phyloP scores from a whole-genome alignment of 2,329 filamentous ascomycete species.

The Bipolaris sorokiniana region DNA sequence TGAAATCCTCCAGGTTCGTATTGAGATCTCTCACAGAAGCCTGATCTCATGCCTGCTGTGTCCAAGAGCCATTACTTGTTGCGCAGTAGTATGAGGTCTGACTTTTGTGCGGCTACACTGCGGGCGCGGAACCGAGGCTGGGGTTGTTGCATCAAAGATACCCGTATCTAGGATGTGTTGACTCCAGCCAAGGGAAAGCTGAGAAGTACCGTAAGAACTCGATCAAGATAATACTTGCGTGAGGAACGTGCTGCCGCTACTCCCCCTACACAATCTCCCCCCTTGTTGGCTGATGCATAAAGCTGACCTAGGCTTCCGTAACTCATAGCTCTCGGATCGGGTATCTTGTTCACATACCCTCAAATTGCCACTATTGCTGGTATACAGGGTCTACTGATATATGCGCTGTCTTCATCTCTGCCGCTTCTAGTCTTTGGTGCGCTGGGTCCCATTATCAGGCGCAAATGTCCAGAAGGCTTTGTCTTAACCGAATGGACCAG shows the following conservation, averaged over 20 bases:
- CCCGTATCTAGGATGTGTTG: conserved; percentile 7
- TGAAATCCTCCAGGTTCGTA: conserved; percentile 47
- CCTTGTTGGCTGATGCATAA: conserved; percentile 20
- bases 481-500: conserved; percentile 85
- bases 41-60: conserved; percentile 18
- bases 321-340: conserved; percentile 75
- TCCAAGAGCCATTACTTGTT: background rate
- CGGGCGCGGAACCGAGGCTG: conserved; percentile 71
- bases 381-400: conserved; percentile 78
- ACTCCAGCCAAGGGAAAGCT: conserved; percentile 66
- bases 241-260: conserved; percentile 95
- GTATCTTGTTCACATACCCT: conserved; percentile 82
- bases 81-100: conserved; percentile 18
- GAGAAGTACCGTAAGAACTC: conserved; percentile 96
- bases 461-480: conserved; percentile 81
- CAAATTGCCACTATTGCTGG: conserved; percentile 79
- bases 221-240: conserved; percentile 99
- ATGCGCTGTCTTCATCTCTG: conserved; percentile 73
- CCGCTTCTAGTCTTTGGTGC: conserved; percentile 77
- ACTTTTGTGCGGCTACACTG: conserved; percentile 70
- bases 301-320: conserved; percentile 43
- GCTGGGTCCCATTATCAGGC: conserved; percentile 77
- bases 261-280: conserved; percentile 47
- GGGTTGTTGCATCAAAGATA: conserved; percentile 11
- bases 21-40: conserved; percentile 48